Evolutionary conservation across 768 basidiomycete genomes (phyloP).

Genomic region (Pisolithus marmoratus): DNA sequence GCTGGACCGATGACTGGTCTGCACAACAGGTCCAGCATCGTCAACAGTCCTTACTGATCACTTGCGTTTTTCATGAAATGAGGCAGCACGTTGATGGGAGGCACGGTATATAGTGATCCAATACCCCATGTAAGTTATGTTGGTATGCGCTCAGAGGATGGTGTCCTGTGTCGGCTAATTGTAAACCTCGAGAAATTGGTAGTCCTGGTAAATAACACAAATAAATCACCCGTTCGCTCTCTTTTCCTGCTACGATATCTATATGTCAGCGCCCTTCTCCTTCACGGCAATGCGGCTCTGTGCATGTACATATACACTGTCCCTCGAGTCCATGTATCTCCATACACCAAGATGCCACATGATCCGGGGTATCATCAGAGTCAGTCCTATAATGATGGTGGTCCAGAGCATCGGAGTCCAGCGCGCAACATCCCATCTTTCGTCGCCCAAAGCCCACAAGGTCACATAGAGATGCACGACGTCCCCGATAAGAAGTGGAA

Average conservation of each 20-base stretch:
- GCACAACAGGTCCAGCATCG: slow-evolving; percentile 56
- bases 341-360: slow-evolving; percentile 75
- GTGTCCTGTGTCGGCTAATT: no score
- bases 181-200: slow-evolving; percentile 1
- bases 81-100: background rate
- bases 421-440: slow-evolving; percentile 50
- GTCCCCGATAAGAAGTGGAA: slow-evolving; percentile 67
- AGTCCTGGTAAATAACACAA: slow-evolving; percentile 16
- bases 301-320: slow-evolving; percentile 27
- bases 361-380: slow-evolving; percentile 61
- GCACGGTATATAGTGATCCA: slow-evolving; percentile 12
- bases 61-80: no score
- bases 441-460: slow-evolving; percentile 71
- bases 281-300: background rate
- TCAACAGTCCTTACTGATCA: slow-evolving; percentile 56
- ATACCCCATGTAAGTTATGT: slow-evolving; percentile 7
- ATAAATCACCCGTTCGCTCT: slow-evolving; percentile 8
- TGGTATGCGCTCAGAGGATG: background rate
- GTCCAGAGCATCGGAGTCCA: slow-evolving; percentile 72
- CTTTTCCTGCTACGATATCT: background rate
- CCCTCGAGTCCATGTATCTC: slow-evolving; percentile 63
- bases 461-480: slow-evolving; percentile 61
- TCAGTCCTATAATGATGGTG: slow-evolving; percentile 57
- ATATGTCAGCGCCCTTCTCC: slow-evolving; percentile 10
- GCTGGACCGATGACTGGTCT: slow-evolving; percentile 38